These are phyloP conservation scores for Kodamaea nitidulidarum DNA, from an alignment of 805 yeast genomes.

Conservation along the genomic window DNA sequence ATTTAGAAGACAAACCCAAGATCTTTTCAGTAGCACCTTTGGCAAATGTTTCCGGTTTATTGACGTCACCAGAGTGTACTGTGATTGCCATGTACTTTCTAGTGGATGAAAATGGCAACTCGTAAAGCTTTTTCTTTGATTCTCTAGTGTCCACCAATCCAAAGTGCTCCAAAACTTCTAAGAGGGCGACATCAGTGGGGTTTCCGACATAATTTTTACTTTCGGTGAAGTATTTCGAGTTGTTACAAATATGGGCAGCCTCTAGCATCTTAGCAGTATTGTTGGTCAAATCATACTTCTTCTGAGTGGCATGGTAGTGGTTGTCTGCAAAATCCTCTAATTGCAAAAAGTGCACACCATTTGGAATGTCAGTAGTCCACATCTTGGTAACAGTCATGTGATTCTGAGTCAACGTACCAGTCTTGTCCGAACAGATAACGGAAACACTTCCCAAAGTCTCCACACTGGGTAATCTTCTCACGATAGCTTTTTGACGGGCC, in stretches of 20 bases:
- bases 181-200: slow-evolving; percentile 90
- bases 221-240: slow-evolving; percentile 65
- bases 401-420: slow-evolving; percentile 75
- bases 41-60: slow-evolving; percentile 57
- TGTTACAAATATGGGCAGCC: slow-evolving; percentile 72
- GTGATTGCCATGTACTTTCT: slow-evolving; percentile 91
- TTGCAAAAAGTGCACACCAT: slow-evolving; percentile 24
- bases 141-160: slow-evolving; percentile 68
- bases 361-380: slow-evolving; percentile 67
- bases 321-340: slow-evolving; percentile 47
- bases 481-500: slow-evolving; percentile 94
- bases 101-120: slow-evolving; percentile 78
- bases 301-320: slow-evolving; percentile 32
- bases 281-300: slow-evolving; percentile 33
- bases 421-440: slow-evolving; percentile 40
- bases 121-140: slow-evolving; percentile 56
- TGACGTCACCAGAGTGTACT: slow-evolving; percentile 54
- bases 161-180: slow-evolving; percentile 69
- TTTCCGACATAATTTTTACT: slow-evolving; percentile 77
- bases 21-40: slow-evolving; percentile 91
- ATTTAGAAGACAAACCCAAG: slow-evolving; percentile 55
- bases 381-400: slow-evolving; percentile 85
- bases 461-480: slow-evolving; percentile 88
- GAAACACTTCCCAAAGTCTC: slow-evolving; percentile 94
- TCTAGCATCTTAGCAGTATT: slow-evolving; percentile 57